These are phyloP conservation scores for Tremellales sp. DNA, from an alignment of 1,284 basidiomycete species.

Conservation along the genomic window DNA sequence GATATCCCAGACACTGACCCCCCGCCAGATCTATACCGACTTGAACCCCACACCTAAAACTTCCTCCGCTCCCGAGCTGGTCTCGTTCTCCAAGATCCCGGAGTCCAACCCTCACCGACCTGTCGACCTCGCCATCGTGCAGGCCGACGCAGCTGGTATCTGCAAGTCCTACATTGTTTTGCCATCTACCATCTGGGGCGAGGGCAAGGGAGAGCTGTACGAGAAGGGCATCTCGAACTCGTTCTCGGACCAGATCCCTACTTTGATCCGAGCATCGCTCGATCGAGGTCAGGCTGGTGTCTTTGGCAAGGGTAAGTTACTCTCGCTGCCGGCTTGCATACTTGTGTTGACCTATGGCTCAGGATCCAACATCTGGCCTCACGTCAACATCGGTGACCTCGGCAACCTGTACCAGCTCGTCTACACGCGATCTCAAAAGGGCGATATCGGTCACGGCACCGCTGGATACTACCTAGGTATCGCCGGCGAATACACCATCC, in stretches of 20 bases:
- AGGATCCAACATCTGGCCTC: conserved; percentile 38
- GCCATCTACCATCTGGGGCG: conserved; percentile 48
- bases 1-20: not conserved
- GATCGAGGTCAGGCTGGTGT: conserved; percentile 40
- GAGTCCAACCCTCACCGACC: conserved; percentile 29
- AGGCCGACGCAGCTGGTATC: conserved; percentile 36
- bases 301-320: conserved; percentile 41
- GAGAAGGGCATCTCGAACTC: conserved; percentile 38
- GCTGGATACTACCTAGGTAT: conserved; percentile 46
- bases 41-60: conserved; percentile 22
- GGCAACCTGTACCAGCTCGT: conserved; percentile 33
- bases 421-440: conserved; percentile 20
- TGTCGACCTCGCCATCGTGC: conserved; percentile 40
- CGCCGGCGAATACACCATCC: conserved; percentile 42
- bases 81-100: conserved; percentile 33
- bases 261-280: conserved; percentile 37
- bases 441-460: conserved; percentile 35
- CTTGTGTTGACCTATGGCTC: not conserved
- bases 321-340: not conserved
- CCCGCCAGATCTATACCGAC: conserved; percentile 36
- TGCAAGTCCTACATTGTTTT: conserved; percentile 46
- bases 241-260: conserved; percentile 39
- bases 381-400: conserved; percentile 30
- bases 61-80: conserved; percentile 30
- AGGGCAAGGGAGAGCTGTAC: conserved; percentile 32